A percentile compares a stretch with the other conserved stretches of the same genome.
phyloP scores from a whole-genome alignment of 169 alveolate species.

The Eimeria falciformis region DNA sequence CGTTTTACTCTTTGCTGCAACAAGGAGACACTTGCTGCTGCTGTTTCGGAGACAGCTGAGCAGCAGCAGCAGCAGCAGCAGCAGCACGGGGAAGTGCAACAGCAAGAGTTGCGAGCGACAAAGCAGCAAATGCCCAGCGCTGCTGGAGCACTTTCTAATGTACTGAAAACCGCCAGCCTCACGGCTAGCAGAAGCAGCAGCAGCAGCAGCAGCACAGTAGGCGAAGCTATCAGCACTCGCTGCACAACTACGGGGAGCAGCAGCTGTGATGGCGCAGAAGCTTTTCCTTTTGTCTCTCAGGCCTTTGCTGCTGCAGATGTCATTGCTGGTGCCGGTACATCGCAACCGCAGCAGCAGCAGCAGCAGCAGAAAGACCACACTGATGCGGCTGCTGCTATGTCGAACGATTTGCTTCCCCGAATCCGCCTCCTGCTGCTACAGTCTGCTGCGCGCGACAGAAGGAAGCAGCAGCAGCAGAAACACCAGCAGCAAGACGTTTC shows the following conservation, averaged over 20 bases:
- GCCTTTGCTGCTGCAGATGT: slow-evolving; percentile 37
- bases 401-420: slow-evolving; percentile 58
- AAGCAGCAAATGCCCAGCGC: neutral
- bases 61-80: slow-evolving; percentile 8
- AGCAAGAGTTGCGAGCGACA: neutral
- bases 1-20: too few species aligned
- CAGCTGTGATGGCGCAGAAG: slow-evolving; percentile 34
- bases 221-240: neutral
- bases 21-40: too few species aligned
- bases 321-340: slow-evolving; percentile 16
- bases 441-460: slow-evolving; percentile 37
- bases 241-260: slow-evolving; percentile 60
- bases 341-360: slow-evolving; percentile 51
- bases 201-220: slow-evolving; percentile 20
- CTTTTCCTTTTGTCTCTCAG: neutral
- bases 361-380: neutral
- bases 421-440: slow-evolving; percentile 57
- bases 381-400: neutral
- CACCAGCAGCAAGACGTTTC: slow-evolving; percentile 38
- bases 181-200: slow-evolving; percentile 36
- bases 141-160: slow-evolving; percentile 5
- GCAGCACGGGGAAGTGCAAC: neutral
- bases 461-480: slow-evolving; percentile 38
- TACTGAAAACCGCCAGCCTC: neutral
- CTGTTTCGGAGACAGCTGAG: neutral